These are phyloP conservation scores for Sclerotinia nivalis DNA, from an alignment of 2,329 filamentous ascomycete genomes.

Conservation along the genomic window DNA sequence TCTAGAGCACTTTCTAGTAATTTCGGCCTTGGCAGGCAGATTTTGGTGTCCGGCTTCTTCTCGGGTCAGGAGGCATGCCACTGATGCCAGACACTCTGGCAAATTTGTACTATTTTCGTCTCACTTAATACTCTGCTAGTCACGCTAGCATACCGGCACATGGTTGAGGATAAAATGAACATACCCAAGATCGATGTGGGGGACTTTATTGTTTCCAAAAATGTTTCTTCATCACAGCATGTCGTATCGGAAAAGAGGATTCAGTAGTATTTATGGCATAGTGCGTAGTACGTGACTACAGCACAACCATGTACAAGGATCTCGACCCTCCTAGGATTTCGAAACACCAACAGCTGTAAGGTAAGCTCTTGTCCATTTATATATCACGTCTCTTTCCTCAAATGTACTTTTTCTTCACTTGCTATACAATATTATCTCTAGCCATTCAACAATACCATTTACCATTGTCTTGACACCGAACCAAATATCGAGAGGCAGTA, in stretches of 20 bases:
- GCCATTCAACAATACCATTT: neutral
- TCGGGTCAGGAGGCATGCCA: neutral
- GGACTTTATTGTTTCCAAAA: neutral
- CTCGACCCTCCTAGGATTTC: slow-evolving; percentile 3
- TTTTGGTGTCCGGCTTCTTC: neutral
- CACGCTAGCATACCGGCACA: no score
- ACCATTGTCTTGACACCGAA: neutral
- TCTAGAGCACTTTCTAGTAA: neutral
- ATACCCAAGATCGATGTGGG: slow-evolving; percentile 8
- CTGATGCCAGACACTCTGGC: neutral
- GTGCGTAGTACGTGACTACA: slow-evolving; percentile 3
- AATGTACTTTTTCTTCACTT: neutral
- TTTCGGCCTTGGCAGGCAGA: neutral
- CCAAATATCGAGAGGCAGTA: slow-evolving; percentile 1
- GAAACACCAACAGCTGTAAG: slow-evolving; percentile 16
- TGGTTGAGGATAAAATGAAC: neutral
- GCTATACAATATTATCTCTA: neutral
- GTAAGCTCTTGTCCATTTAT: slow-evolving; percentile 6
- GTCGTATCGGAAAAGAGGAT: slow-evolving; percentile 8
- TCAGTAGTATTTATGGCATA: slow-evolving; percentile 10
- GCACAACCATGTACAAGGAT: slow-evolving; percentile 12
- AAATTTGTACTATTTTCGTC: slow-evolving; percentile 2
- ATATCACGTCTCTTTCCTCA: neutral
- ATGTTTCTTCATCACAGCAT: slow-evolving; percentile 1
- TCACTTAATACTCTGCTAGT: neutral